Conservation (phyloP, 306 rosid species). For the Macrotyloma uniflorum region DNA sequence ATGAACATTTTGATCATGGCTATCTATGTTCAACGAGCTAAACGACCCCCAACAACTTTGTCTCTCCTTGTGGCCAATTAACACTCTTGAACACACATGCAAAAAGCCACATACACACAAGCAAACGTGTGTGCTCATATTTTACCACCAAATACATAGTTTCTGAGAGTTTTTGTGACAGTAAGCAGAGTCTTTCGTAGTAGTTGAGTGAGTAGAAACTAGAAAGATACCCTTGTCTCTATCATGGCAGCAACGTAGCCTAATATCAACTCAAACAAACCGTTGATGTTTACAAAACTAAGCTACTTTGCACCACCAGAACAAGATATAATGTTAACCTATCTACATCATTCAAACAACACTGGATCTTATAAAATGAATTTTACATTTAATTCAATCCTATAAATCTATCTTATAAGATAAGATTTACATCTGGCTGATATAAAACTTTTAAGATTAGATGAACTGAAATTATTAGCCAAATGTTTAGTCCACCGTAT, state of each 20-base stretch:
- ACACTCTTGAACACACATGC: not conserved
- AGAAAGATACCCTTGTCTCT: slow-evolving; percentile 38
- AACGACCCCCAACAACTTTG: slow-evolving; percentile 74
- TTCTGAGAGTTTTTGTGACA: slow-evolving; percentile 11
- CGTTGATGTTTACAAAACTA: not conserved
- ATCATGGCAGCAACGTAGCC: slow-evolving; percentile 48
- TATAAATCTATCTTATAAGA: too few species aligned
- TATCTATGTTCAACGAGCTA: slow-evolving; percentile 59
- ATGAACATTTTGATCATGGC: slow-evolving; percentile 23
- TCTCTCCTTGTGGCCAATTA: slow-evolving; percentile 46
- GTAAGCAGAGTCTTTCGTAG: slow-evolving; percentile 50
- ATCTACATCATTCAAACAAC: too few species aligned
- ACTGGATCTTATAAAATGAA: too few species aligned
- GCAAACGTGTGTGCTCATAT: not conserved
- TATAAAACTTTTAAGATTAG: too few species aligned
- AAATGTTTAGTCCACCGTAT: not conserved
- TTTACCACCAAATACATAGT: not conserved
- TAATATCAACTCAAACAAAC: slow-evolving; percentile 22
- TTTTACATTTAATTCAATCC: too few species aligned
- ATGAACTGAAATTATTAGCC: not conserved
- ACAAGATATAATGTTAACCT: slow-evolving; percentile 11
- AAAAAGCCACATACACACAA: not conserved
- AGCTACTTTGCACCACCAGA: slow-evolving; percentile 31
- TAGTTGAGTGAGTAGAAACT: slow-evolving; percentile 61
- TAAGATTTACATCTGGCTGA: too few species aligned